phyloP scores from a whole-genome alignment of 805 yeast genomes.

The Isabelozyma pseudorhagii region DNA sequence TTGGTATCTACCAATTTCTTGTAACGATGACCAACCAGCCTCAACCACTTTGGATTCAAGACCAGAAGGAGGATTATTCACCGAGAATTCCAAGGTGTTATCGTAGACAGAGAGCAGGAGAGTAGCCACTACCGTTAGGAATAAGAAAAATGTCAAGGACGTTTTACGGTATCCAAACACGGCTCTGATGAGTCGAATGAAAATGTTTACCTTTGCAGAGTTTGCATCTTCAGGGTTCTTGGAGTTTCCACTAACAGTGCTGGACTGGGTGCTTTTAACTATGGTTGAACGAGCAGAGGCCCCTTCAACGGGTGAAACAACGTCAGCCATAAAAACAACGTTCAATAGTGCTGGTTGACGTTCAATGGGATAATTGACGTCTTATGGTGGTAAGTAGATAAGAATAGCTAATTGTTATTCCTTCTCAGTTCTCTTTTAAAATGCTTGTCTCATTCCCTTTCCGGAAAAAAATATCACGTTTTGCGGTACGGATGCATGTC shows the following conservation, averaged over 20 bases:
- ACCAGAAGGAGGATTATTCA: constrained; percentile 39
- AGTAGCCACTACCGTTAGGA: constrained; percentile 44
- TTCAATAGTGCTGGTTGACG: too few relatives aligned
- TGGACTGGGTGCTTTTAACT: background rate
- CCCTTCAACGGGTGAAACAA: background rate
- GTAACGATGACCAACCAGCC: constrained; percentile 70
- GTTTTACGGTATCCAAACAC: constrained; percentile 73
- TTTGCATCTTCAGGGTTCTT: background rate
- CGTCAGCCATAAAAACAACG: background rate
- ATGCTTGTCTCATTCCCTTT: background rate
- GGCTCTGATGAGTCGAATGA: constrained; percentile 37
- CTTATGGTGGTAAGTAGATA: background rate
- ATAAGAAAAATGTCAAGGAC: constrained; percentile 54
- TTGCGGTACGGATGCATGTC: background rate
- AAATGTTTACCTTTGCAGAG: constrained; percentile 11
- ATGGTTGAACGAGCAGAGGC: constrained; percentile 7
- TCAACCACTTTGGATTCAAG: constrained; percentile 31
- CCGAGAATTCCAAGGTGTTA: constrained; percentile 35
- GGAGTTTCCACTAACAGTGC: background rate
- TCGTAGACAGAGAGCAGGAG: constrained; percentile 35
- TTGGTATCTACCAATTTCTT: constrained; percentile 57
- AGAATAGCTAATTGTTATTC: background rate
- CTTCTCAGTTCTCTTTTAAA: background rate
- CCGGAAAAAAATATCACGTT: background rate
- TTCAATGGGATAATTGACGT: background rate